Evolutionary conservation across 2,329 filamentous ascomycete species (phyloP).

Genomic region (Nemania sp.): DNA sequence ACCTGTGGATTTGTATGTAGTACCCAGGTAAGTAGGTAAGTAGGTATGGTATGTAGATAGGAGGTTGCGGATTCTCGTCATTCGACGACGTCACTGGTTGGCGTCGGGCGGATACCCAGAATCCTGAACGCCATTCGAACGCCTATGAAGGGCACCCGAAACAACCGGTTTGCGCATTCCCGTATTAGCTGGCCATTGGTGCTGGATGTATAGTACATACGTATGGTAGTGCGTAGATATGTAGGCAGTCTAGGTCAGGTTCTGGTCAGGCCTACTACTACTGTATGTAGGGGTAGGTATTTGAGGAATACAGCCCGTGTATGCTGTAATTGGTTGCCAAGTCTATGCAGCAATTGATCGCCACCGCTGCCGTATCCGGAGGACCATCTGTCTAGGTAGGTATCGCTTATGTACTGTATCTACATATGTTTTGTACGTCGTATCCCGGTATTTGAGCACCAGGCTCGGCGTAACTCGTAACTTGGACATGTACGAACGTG

Average conservation of each 20-base stretch:
- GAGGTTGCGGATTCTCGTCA: slow-evolving; percentile 12
- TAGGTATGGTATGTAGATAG: no score
- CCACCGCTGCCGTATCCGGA: slow-evolving; percentile 8
- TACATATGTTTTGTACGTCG: no score
- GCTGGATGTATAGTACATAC: neutral
- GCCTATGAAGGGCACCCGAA: slow-evolving; percentile 24
- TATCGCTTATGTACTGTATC: neutral
- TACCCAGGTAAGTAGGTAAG: no score
- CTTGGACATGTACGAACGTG: no score
- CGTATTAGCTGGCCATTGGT: neutral
- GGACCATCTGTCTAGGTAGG: neutral
- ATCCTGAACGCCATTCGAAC: slow-evolving; percentile 11
- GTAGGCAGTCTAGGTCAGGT: no score
- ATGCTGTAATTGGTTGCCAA: slow-evolving; percentile 16
- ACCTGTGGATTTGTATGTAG: no score
- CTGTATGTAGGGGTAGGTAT: neutral
- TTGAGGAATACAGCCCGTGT: neutral
- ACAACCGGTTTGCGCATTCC: slow-evolving; percentile 24
- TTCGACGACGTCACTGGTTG: slow-evolving; percentile 22
- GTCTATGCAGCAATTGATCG: slow-evolving; percentile 21
- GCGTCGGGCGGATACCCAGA: slow-evolving; percentile 8
- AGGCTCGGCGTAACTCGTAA: slow-evolving; percentile 11
- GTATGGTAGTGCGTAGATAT: neutral
- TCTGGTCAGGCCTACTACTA: no score
- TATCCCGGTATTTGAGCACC: neutral